Percentiles rank a stretch among this genome's conserved stretches.
phyloP scores from a whole-genome alignment of 2,329 filamentous ascomycete species.

The Botrytis fabae region DNA sequence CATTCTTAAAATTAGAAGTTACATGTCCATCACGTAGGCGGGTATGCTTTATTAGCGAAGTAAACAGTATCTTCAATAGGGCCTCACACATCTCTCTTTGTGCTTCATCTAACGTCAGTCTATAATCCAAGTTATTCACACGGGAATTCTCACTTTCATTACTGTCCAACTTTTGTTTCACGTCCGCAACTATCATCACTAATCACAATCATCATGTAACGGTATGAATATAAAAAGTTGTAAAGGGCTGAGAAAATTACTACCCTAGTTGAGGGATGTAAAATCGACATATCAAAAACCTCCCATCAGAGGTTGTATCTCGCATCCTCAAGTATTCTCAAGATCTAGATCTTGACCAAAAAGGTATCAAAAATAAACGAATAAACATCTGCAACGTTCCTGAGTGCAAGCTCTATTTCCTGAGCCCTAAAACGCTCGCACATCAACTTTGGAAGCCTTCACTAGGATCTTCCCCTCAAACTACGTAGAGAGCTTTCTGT shows the following conservation, averaged over 20 bases:
- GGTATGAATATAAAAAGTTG: not conserved
- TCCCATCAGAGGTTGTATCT: not conserved
- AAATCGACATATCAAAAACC: not conserved
- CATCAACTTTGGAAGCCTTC: not conserved
- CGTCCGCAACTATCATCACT: not conserved
- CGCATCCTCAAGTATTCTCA: not conserved
- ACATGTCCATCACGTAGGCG: not conserved
- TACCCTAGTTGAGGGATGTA: not conserved
- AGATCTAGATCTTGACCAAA: not conserved
- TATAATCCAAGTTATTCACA: fast-evolving
- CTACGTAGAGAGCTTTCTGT: not conserved
- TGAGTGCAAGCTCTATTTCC: not conserved
- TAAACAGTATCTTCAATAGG: not conserved
- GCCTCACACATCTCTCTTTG: not conserved
- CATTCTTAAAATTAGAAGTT: not conserved
- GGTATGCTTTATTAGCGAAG: not conserved
- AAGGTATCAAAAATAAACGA: not conserved
- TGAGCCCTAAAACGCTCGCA: not conserved
- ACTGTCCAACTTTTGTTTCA: not conserved
- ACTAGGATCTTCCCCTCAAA: not conserved
- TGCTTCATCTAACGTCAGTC: no score
- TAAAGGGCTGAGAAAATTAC: not conserved
- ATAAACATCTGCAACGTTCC: no score
- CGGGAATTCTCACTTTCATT: not conserved
- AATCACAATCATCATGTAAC: fast-evolving